These are phyloP conservation scores for Larix sibirica DNA, from an alignment of 83 land plant genomes.

Conservation along the genomic window DNA sequence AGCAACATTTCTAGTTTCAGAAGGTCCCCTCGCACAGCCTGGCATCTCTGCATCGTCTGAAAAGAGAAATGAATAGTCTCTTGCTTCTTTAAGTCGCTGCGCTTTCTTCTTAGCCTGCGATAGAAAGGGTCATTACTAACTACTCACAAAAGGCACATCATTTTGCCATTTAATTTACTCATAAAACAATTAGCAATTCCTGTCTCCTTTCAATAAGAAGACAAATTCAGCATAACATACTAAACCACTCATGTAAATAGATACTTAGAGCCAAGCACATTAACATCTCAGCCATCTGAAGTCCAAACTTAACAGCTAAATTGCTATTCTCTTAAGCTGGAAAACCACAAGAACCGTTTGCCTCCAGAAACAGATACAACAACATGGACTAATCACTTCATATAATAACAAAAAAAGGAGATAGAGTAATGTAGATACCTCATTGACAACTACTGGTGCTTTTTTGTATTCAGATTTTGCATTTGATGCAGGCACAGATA, in stretches of 20 bases:
- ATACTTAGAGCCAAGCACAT: neutral
- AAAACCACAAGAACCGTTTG: neutral
- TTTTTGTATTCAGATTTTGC: slow-evolving; percentile 6
- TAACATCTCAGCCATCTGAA: too few species aligned
- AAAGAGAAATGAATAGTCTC: slow-evolving; percentile 88
- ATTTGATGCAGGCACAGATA: neutral
- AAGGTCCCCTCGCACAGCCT: slow-evolving; percentile 26
- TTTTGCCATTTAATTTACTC: too few species aligned
- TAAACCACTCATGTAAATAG: neutral
- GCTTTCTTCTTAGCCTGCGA: slow-evolving; percentile 58
- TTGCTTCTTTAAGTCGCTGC: slow-evolving; percentile 64
- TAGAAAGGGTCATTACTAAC: neutral
- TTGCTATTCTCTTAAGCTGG: neutral
- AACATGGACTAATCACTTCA: neutral
- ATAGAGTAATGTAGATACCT: neutral
- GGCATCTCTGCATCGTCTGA: slow-evolving; percentile 72
- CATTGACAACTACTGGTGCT: neutral
- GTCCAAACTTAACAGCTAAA: too few species aligned
- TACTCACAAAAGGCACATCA: neutral
- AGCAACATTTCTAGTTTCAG: slow-evolving; percentile 2
- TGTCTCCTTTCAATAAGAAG: neutral
- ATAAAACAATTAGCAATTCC: neutral
- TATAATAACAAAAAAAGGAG: neutral
- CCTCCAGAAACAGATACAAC: neutral
- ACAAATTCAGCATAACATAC: neutral